Conservation (phyloP, 257 asterid genomes). For the Lavandula angustifolia region DNA sequence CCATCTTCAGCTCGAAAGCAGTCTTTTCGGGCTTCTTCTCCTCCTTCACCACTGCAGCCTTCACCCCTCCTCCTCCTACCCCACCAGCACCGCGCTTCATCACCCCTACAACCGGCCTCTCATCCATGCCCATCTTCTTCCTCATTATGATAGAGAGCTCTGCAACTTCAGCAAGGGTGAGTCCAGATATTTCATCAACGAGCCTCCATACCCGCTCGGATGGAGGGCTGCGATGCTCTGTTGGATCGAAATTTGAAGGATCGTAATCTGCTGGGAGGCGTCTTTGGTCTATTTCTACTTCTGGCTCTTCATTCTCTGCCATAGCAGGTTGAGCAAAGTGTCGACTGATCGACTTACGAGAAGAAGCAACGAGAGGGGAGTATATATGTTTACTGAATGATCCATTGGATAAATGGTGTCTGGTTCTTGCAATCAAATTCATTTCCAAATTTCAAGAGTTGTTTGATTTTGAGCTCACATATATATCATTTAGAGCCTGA, state of each 20-base stretch:
- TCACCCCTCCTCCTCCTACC: slow-evolving; percentile 29
- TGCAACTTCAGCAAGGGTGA: slow-evolving; percentile 62
- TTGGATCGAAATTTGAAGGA: slow-evolving; percentile 70
- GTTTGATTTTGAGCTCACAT: slow-evolving; percentile 14
- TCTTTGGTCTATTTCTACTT: slow-evolving; percentile 71
- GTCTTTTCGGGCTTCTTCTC: slow-evolving; percentile 71
- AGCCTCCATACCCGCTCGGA: slow-evolving; percentile 77
- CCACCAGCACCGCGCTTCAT: slow-evolving; percentile 73
- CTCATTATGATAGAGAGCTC: slow-evolving; percentile 60
- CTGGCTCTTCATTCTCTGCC: slow-evolving; percentile 59
- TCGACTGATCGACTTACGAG: slow-evolving; percentile 40
- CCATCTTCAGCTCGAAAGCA: slow-evolving; percentile 70
- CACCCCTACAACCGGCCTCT: slow-evolving; percentile 41
- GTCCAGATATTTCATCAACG: slow-evolving; percentile 73
- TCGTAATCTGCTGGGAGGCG: slow-evolving; percentile 88
- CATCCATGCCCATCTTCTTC: slow-evolving; percentile 50
- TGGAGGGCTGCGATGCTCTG: slow-evolving; percentile 86
- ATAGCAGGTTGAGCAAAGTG: slow-evolving; percentile 59
- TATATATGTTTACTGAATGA: slow-evolving; percentile 33
- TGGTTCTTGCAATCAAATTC: slow-evolving; percentile 60
- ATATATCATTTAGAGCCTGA: slow-evolving; percentile 28
- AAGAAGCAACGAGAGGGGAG: slow-evolving; percentile 31
- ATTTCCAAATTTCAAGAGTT: slow-evolving; percentile 31
- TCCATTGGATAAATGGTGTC: slow-evolving; percentile 47
- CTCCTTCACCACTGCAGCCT: slow-evolving; percentile 45